Conservation (phyloP, 1,139 yeast genomes). For the Meyerozyma sp. region DNA sequence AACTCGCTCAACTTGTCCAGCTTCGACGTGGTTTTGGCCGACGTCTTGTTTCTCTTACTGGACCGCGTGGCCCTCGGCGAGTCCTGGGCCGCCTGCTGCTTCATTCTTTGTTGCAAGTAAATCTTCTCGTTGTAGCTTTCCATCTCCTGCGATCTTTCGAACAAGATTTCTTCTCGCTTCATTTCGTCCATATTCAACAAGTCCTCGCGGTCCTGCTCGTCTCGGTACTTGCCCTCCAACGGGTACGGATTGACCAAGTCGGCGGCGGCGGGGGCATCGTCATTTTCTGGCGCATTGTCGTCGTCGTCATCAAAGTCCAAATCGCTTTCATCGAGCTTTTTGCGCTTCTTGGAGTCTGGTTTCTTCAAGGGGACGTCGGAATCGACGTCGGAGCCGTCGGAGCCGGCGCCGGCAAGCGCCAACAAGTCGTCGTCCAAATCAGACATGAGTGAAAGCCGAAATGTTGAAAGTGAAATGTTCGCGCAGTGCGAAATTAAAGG, state of each 20-base stretch:
- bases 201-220: constrained; percentile 66
- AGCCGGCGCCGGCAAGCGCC: constrained; percentile 80
- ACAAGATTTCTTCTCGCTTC: constrained; percentile 83
- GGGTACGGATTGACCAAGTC: constrained; percentile 74
- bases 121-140: constrained; percentile 79
- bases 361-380: constrained; percentile 17
- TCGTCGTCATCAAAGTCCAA: constrained; percentile 34
- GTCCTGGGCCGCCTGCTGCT: constrained; percentile 45
- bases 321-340: constrained; percentile 10
- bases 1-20: constrained; percentile 70
- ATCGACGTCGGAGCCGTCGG: constrained; percentile 19
- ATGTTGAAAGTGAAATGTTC: not conserved
- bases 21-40: constrained; percentile 22
- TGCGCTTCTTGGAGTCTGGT: constrained; percentile 8
- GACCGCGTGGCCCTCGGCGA: constrained; percentile 24
- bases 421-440: constrained; percentile 86
- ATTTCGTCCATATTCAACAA: constrained; percentile 82
- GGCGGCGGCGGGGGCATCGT: constrained; percentile 18
- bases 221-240: constrained; percentile 83
- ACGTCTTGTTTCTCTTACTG: constrained; percentile 18
- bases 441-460: constrained; percentile 22
- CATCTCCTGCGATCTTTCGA: constrained; percentile 89
- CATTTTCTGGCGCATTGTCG: constrained; percentile 27
- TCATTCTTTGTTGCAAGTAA: constrained; percentile 76
- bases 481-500: not conserved